Evolutionary conservation across 2,329 filamentous ascomycete genomes (phyloP).

Genomic region (Cyphellophora europaea): DNA sequence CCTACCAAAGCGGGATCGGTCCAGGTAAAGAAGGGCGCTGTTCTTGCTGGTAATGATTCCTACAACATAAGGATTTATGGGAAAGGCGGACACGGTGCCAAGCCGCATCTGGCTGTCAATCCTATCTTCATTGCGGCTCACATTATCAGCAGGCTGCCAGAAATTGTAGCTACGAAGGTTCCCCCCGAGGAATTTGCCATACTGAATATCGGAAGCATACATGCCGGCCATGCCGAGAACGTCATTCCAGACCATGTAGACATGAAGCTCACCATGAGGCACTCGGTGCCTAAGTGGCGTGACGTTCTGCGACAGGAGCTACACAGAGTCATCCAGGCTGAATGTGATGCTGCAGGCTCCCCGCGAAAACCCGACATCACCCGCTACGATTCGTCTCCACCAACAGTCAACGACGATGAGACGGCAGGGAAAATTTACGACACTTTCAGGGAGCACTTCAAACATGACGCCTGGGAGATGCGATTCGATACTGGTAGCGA

Average conservation of each 20-base stretch:
- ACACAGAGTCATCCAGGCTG: slow-evolving; percentile 45
- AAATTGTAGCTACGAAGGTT: slow-evolving; percentile 46
- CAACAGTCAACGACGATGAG: slow-evolving; percentile 41
- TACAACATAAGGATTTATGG: slow-evolving; percentile 46
- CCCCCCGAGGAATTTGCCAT: slow-evolving; percentile 45
- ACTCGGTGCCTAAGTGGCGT: slow-evolving; percentile 35
- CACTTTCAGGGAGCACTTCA: slow-evolving; percentile 39
- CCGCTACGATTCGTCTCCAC: slow-evolving; percentile 40
- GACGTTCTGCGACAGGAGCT: slow-evolving; percentile 38
- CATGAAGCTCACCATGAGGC: slow-evolving; percentile 46
- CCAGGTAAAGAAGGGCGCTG: slow-evolving; percentile 25
- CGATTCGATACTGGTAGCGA: slow-evolving; percentile 30
- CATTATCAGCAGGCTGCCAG: slow-evolving; percentile 48
- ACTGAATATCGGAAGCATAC: slow-evolving; percentile 47
- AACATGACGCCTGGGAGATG: slow-evolving; percentile 15
- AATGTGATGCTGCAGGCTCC: slow-evolving; percentile 41
- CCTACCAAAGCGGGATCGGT: slow-evolving; percentile 29
- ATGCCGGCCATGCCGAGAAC: slow-evolving; percentile 51
- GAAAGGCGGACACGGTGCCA: slow-evolving; percentile 47
- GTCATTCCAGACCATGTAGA: slow-evolving; percentile 47
- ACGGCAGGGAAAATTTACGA: slow-evolving; percentile 34
- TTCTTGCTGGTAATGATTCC: slow-evolving; percentile 34
- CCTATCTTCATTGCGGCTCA: slow-evolving; percentile 48
- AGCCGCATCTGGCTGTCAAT: slow-evolving; percentile 47
- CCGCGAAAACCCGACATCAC: slow-evolving; percentile 38